A percentile compares a stretch with the other conserved stretches of the same genome.
phyloP scores from a whole-genome alignment of 1,139 yeast species.

The Yamadazyma blattariae region DNA sequence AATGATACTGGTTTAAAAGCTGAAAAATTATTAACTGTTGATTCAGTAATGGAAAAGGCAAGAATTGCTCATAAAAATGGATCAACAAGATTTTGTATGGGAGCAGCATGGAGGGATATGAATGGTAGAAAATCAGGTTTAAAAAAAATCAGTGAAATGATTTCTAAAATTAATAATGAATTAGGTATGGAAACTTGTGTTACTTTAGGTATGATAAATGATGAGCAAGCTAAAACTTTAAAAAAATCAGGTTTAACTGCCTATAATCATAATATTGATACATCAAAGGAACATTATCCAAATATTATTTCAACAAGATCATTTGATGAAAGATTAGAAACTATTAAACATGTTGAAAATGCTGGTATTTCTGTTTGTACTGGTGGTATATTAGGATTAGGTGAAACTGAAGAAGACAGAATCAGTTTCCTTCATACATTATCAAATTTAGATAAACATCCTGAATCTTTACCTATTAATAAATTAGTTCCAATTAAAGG shows the following conservation, averaged over 20 bases:
- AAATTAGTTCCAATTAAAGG: constrained; percentile 77
- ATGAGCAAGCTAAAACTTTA: constrained; percentile 56
- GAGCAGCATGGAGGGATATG: constrained; percentile 91
- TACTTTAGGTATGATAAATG: constrained; percentile 72
- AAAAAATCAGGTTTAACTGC: constrained; percentile 77
- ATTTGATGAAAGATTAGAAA: constrained; percentile 66
- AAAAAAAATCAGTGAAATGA: constrained; percentile 64
- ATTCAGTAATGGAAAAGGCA: constrained; percentile 63
- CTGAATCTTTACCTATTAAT: constrained; percentile 81
- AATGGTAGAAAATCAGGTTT: constrained; percentile 69
- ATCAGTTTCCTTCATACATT: constrained; percentile 66
- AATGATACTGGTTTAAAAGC: constrained; percentile 71
- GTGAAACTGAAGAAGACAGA: constrained; percentile 72
- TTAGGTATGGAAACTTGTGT: constrained; percentile 77
- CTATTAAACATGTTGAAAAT: constrained; percentile 60
- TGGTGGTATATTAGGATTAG: constrained; percentile 78
- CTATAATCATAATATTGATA: constrained; percentile 77
- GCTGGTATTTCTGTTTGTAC: constrained; percentile 74
- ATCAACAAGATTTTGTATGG: constrained; percentile 79
- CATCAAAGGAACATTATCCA: constrained; percentile 75
- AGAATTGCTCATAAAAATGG: constrained; percentile 65
- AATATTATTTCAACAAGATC: constrained; percentile 66
- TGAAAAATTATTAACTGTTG: constrained; percentile 58
- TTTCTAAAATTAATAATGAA: constrained; percentile 49
- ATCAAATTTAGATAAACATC: constrained; percentile 65